Evolutionary conservation across 2,329 filamentous ascomycete genomes (phyloP).

Genomic region (Thelonectria rubi): DNA sequence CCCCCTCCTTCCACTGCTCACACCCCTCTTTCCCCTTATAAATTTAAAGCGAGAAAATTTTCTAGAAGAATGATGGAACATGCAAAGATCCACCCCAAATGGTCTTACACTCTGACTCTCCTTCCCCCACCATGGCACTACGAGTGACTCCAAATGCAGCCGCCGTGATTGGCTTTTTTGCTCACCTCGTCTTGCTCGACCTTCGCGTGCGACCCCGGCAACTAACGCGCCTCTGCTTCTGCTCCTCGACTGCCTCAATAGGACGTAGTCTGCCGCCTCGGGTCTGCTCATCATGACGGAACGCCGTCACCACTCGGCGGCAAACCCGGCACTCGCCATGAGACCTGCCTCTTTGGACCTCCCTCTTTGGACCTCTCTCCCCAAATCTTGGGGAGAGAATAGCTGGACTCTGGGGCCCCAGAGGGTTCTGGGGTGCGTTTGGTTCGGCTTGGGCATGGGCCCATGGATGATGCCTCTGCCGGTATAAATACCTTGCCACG

Average conservation of each 20-base stretch:
- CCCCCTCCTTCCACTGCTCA: neutral
- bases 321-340: neutral
- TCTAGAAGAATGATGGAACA: constrained; percentile 24
- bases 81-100: constrained; percentile 13
- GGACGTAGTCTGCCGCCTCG: neutral
- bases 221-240: neutral
- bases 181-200: neutral
- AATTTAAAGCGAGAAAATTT: constrained; percentile 12
- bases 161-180: constrained; percentile 15
- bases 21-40: too few relatives aligned
- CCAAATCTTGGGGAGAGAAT: constrained; percentile 11
- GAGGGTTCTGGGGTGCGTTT: constrained; percentile 2
- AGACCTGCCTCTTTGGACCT: neutral
- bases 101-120: neutral
- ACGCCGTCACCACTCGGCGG: neutral
- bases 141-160: constrained; percentile 12
- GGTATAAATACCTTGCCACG: constrained; percentile 13
- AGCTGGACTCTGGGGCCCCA: constrained; percentile 23
- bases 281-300: neutral
- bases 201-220: constrained; percentile 14
- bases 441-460: neutral
- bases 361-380: neutral
- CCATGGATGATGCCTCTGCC: constrained; percentile 9
- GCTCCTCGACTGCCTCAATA: neutral
- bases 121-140: constrained; percentile 15